Evolutionary conservation across 2,329 filamentous ascomycete species (phyloP), one percentile per base, ranked within the genome.

Genomic region (Colletotrichum filicis): DNA sequence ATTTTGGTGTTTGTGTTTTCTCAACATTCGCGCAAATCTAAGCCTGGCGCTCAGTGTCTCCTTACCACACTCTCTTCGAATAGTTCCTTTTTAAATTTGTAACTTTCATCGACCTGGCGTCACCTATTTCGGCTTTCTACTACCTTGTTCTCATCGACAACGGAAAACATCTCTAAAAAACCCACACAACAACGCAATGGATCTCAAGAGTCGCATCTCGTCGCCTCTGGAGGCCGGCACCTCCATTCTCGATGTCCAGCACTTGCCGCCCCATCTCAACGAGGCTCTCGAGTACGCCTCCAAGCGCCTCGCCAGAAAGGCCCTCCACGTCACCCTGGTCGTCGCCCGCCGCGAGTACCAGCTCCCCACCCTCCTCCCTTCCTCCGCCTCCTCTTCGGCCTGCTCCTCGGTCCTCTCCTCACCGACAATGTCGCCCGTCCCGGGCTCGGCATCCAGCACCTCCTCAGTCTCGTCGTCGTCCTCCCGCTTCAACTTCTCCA

Each of bases 151-250:
- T n/a, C 52, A 32, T 60, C 28, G 24, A 49, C n/a, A 59, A 42
- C 42, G 16, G 24, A 59, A 58, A 46, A 76, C 26, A 22, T 30
- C n/a, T 30, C 16, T 42, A 64, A 76, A 58, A 32, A 22, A 35
- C 42, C 12, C 80, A 80, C 77, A 74, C 78, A 52, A 68, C 30
- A 37, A 12, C 52, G 77, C 35, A 42, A 87, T 88, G 84, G 78
- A 84, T 52, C 83, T 88, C 78, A 92, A 90, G 81, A 83, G 85
- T 68, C 84, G 83, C 69, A 92, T 92, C 77, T 92, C 90, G 1
- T 87, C 89, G 62, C 90, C 91, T 16, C 85, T 92, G 69, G 91
- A 92, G 83, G 90, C 90, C 32, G 90, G 90, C 22, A 83, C 84
- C 55, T 92, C 90, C 24, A 83, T 92, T 67, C 86, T 91, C 72